These are phyloP conservation scores for Penicillium sclerotiorum DNA, from an alignment of 2,329 filamentous ascomycete species.

Conservation along the genomic window DNA sequence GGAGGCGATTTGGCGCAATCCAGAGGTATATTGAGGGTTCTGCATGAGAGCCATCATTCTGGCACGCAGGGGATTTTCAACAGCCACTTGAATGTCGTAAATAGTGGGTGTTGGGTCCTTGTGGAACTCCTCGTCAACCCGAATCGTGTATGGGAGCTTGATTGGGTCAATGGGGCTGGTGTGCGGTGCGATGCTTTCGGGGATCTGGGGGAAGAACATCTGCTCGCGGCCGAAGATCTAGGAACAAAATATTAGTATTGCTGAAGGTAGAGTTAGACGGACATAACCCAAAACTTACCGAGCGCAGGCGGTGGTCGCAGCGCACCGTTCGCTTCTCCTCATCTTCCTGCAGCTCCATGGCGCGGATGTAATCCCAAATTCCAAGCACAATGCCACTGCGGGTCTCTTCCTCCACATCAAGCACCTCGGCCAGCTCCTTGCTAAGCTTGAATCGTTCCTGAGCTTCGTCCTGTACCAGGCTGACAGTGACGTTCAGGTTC, in stretches of 20 bases:
- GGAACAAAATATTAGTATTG: slow-evolving; percentile 9
- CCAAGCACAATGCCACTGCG: slow-evolving; percentile 86
- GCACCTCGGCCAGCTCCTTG: slow-evolving; percentile 75
- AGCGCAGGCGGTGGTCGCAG: slow-evolving; percentile 80
- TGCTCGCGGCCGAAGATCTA: slow-evolving; percentile 75
- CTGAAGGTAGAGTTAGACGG: neutral
- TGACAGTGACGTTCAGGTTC: slow-evolving; percentile 88
- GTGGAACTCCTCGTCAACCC: slow-evolving; percentile 83
- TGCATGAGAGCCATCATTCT: slow-evolving; percentile 67
- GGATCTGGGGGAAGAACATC: slow-evolving; percentile 83
- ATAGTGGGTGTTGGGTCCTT: slow-evolving; percentile 75
- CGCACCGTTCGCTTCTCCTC: slow-evolving; percentile 92
- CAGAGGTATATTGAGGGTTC: slow-evolving; percentile 69
- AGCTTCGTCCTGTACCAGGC: slow-evolving; percentile 78
- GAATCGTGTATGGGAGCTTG: slow-evolving; percentile 87
- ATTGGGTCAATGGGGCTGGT: slow-evolving; percentile 79
- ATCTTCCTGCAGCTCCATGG: slow-evolving; percentile 85
- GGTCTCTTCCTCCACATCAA: slow-evolving; percentile 85
- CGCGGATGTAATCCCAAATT: slow-evolving; percentile 91
- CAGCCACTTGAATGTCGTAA: slow-evolving; percentile 83
- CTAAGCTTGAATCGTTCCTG: slow-evolving; percentile 83
- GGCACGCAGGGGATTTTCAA: slow-evolving; percentile 78
- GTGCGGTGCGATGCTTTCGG: slow-evolving; percentile 77
- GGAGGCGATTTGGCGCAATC: slow-evolving; percentile 72
- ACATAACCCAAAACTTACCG: slow-evolving; percentile 60